Conservation (phyloP, 768 basidiomycete genomes). For the Cystobasidiopsis lactophilus region DNA sequence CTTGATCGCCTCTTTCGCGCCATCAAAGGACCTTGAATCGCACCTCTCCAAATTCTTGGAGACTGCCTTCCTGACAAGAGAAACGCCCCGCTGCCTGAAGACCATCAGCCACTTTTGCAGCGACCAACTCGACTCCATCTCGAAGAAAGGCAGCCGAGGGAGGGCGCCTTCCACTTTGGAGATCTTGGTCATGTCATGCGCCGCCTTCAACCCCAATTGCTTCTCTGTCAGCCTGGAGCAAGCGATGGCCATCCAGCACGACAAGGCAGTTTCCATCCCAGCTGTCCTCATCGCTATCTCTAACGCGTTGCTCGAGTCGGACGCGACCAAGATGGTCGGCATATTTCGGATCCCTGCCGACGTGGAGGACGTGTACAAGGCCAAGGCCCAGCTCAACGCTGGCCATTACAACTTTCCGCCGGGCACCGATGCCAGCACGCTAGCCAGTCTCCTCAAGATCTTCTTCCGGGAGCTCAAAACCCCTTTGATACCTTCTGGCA, state of each 20-base stretch:
- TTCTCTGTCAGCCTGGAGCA: conserved; percentile 49
- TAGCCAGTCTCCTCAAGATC: conserved; percentile 46
- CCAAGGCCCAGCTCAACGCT: not conserved
- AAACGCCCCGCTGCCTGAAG: not conserved
- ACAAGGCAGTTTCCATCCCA: not conserved
- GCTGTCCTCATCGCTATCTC: not conserved
- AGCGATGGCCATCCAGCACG: not conserved
- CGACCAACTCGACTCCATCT: conserved; percentile 48
- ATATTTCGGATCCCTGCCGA: conserved; percentile 89
- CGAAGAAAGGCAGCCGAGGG: conserved; percentile 65
- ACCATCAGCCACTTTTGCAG: conserved; percentile 69
- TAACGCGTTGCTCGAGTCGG: conserved; percentile 75
- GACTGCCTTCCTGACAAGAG: not conserved
- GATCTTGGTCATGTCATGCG: conserved; percentile 43
- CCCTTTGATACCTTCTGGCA: conserved; percentile 70
- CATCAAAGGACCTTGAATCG: not conserved
- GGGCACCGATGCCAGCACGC: conserved; percentile 72
- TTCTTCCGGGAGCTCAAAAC: conserved; percentile 83
- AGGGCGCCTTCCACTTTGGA: conserved; percentile 60
- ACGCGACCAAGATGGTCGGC: conserved; percentile 64
- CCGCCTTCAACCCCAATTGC: conserved; percentile 82
- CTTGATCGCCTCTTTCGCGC: conserved; percentile 63
- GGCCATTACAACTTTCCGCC: conserved; percentile 31
- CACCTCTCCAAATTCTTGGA: not conserved
- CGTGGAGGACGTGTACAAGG: conserved; percentile 32